Evolutionary conservation across 805 yeast genomes (phyloP).

Genomic region (Schwanniomyces polymorphus): DNA sequence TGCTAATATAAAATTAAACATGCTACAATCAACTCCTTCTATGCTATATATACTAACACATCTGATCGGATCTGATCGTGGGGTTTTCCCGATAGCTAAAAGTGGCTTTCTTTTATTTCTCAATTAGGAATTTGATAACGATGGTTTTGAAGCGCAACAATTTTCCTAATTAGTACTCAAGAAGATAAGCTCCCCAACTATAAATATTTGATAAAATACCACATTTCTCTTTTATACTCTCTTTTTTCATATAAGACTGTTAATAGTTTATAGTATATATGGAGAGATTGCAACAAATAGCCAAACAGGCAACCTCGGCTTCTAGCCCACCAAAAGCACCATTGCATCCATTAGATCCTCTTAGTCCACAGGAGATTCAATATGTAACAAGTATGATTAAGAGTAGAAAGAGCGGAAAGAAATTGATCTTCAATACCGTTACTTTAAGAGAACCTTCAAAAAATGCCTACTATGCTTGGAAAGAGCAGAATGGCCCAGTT

Average conservation of each 20-base stretch:
- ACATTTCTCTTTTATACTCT: no score
- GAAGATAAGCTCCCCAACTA: no score
- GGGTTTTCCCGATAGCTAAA: no score
- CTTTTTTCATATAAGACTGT: background rate
- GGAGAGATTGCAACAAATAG: conserved; percentile 69
- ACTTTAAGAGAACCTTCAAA: conserved; percentile 73
- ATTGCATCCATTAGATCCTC: conserved; percentile 71
- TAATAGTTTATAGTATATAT: conserved; percentile 21
- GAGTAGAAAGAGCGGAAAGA: conserved; percentile 44
- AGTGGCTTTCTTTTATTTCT: no score
- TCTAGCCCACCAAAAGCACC: conserved; percentile 54
- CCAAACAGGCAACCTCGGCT: conserved; percentile 60
- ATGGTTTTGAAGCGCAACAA: background rate
- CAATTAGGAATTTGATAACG: conserved; percentile 4
- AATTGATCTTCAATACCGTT: conserved; percentile 63
- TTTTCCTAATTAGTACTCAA: conserved; percentile 9
- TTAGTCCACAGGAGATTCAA: conserved; percentile 61
- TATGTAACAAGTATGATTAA: conserved; percentile 55
- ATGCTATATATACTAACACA: no score
- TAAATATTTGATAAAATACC: no score
- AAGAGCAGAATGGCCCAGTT: conserved; percentile 54
- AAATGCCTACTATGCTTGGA: conserved; percentile 63
- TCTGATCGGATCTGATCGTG: no score
- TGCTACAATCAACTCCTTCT: no score
- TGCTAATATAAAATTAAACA: no score